Percentiles rank a stretch among this genome's conserved stretches.
Conservation (phyloP, 169 alveolate species). For the Perkinsus olseni region DNA sequence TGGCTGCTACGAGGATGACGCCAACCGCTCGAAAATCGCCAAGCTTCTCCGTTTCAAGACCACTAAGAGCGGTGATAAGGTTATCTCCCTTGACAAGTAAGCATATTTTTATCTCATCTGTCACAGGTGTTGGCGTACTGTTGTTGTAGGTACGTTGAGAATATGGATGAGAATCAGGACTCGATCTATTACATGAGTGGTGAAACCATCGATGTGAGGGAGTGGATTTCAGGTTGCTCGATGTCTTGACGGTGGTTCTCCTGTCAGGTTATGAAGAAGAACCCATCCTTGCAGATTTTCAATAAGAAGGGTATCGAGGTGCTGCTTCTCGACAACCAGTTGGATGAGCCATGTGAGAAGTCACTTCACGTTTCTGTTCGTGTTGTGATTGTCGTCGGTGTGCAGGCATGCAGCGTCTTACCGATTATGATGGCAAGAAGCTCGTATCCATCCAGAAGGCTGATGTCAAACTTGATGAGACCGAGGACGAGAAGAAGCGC, state of each 20-base stretch:
- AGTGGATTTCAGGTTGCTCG: background rate
- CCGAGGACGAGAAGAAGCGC: constrained; percentile 41
- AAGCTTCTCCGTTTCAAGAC: constrained; percentile 80
- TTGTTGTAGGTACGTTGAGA: constrained; percentile 49
- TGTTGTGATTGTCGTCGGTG: background rate
- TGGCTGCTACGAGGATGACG: constrained; percentile 91
- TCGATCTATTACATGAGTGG: constrained; percentile 85
- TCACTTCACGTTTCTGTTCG: background rate
- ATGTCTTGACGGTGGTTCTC: background rate
- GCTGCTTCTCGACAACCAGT: constrained; percentile 81
- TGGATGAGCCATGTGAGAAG: constrained; percentile 81
- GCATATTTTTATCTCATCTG: background rate
- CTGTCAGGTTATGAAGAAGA: background rate
- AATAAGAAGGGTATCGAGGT: constrained; percentile 84
- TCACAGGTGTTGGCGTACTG: background rate
- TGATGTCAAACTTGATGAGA: constrained; percentile 35
- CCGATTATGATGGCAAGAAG: constrained; percentile 44
- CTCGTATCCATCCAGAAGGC: constrained; percentile 50
- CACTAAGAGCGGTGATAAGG: constrained; percentile 61
- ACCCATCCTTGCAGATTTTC: constrained; percentile 66
- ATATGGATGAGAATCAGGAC: constrained; percentile 85
- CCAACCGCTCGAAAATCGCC: constrained; percentile 80
- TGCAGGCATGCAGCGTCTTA: constrained; percentile 37
- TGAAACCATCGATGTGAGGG: constrained; percentile 51
- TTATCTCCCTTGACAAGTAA: constrained; percentile 68